These are phyloP conservation scores for Mycena filopes DNA, from an alignment of 768 basidiomycete genomes.

Conservation along the genomic window DNA sequence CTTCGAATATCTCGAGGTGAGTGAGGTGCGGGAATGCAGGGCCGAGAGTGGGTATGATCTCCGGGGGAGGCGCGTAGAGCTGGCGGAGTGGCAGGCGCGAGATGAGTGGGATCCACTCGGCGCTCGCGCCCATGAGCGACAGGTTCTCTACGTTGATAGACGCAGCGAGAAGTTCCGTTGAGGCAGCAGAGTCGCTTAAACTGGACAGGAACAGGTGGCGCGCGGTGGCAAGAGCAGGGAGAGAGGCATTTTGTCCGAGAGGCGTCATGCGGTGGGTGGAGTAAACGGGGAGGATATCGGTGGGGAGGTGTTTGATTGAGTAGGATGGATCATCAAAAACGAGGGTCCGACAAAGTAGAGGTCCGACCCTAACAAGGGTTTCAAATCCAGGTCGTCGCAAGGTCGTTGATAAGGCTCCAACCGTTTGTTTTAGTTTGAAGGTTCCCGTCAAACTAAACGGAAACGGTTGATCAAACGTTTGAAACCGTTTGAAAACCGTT, in stretches of 20 bases:
- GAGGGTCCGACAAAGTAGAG: neutral
- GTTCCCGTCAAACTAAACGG: too few relatives aligned
- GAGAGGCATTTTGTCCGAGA: neutral
- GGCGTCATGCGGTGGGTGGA: neutral
- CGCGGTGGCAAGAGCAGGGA: neutral
- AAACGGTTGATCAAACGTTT: too few relatives aligned
- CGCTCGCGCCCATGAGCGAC: neutral
- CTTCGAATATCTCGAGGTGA: neutral
- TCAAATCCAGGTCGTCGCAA: too few relatives aligned
- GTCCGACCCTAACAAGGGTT: neutral
- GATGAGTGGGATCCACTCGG: neutral
- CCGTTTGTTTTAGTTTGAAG: too few relatives aligned
- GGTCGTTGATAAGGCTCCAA: too few relatives aligned
- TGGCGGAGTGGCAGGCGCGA: neutral
- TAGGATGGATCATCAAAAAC: neutral
- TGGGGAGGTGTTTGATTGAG: too few relatives aligned
- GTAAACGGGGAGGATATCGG: neutral
- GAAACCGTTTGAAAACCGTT: too few relatives aligned
- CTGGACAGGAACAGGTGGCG: neutral
- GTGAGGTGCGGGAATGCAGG: neutral
- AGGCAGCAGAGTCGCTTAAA: too few relatives aligned
- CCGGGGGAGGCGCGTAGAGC: neutral
- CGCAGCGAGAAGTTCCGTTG: neutral
- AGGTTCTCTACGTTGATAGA: conserved; percentile 3
- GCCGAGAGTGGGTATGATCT: neutral